Evolutionary conservation across 768 basidiomycete genomes (phyloP).

Genomic region (Boletus reticulatus): DNA sequence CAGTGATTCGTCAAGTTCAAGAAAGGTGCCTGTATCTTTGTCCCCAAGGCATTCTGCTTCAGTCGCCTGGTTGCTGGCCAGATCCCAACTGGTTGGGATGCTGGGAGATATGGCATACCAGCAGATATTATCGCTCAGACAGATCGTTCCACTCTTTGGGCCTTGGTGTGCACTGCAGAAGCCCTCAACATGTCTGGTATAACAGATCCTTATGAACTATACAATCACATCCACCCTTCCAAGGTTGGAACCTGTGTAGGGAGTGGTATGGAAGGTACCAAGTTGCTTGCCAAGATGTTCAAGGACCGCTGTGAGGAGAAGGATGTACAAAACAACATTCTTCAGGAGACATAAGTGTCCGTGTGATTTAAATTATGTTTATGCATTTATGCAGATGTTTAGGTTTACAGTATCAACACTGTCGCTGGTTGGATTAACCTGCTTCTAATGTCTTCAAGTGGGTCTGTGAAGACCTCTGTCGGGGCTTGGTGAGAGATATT

Average conservation of each 20-base stretch:
- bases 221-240: constrained; percentile 94
- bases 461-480: constrained; percentile 98
- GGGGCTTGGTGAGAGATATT: constrained; percentile 80
- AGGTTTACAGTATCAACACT: constrained; percentile 99
- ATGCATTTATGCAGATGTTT: constrained; percentile 5
- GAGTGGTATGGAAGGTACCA: constrained; percentile 96
- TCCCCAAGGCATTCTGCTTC: constrained; percentile 96
- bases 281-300: constrained; percentile 94
- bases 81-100: constrained; percentile 96
- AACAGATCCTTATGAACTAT: constrained; percentile 97
- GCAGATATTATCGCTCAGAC: constrained; percentile 94
- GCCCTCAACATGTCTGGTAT: constrained; percentile 96
- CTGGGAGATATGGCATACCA: constrained; percentile 95
- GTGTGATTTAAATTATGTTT: not conserved
- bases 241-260: constrained; percentile 94
- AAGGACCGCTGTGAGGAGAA: constrained; percentile 97
- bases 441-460: constrained; percentile 90
- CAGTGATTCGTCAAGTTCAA: constrained; percentile 99
- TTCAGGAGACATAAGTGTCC: constrained; percentile 89
- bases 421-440: constrained; percentile 98
- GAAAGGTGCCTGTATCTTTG: constrained; percentile 89
- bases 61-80: constrained; percentile 94
- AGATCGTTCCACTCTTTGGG: constrained; percentile 93
- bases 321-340: constrained; percentile 96
- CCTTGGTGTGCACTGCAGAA: constrained; percentile 90